Percentiles rank a stretch among this genome's conserved stretches.
phyloP scores from a whole-genome alignment of 1,284 basidiomycete species.

The Trichosporon ovoides region DNA sequence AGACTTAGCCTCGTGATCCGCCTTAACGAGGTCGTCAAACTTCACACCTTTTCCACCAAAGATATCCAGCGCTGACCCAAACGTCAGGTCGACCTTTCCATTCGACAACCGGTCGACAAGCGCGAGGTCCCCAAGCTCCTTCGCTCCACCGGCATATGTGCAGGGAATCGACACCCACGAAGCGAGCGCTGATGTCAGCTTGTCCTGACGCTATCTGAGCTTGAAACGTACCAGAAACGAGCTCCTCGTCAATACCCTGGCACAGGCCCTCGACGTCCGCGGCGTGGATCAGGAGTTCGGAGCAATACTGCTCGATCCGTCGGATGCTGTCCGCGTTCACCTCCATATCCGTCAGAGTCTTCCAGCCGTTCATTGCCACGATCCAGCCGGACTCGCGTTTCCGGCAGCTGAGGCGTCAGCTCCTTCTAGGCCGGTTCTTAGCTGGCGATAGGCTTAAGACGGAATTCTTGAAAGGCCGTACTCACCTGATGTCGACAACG shows the following conservation, averaged over 20 bases:
- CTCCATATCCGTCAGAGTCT: slow-evolving; percentile 89
- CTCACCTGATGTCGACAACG: slow-evolving; percentile 89
- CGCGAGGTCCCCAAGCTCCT: slow-evolving; percentile 76
- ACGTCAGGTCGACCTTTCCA: slow-evolving; percentile 91
- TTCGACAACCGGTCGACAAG: slow-evolving; percentile 73
- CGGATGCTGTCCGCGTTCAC: slow-evolving; percentile 56
- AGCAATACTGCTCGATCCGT: slow-evolving; percentile 49
- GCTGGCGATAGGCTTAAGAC: too few relatives aligned
- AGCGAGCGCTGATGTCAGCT: slow-evolving; percentile 62
- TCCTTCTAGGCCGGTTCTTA: background rate
- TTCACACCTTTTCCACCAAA: slow-evolving; percentile 71
- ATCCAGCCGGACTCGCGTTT: slow-evolving; percentile 73
- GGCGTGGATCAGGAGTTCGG: slow-evolving; percentile 93
- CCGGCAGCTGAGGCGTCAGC: slow-evolving; percentile 64
- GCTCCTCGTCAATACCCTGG: slow-evolving; percentile 87
- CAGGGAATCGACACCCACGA: slow-evolving; percentile 88
- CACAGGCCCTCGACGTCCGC: slow-evolving; percentile 98
- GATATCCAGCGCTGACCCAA: slow-evolving; percentile 80
- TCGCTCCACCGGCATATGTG: slow-evolving; percentile 96
- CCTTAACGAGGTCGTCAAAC: slow-evolving; percentile 62
- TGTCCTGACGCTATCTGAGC: background rate
- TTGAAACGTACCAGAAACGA: slow-evolving; percentile 69
- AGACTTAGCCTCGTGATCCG: slow-evolving; percentile 33
- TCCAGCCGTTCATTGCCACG: slow-evolving; percentile 99
- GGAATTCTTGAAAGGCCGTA: background rate